Evolutionary conservation across 2,329 filamentous ascomycete species (phyloP).

Genomic region (Capronia epimyces): DNA sequence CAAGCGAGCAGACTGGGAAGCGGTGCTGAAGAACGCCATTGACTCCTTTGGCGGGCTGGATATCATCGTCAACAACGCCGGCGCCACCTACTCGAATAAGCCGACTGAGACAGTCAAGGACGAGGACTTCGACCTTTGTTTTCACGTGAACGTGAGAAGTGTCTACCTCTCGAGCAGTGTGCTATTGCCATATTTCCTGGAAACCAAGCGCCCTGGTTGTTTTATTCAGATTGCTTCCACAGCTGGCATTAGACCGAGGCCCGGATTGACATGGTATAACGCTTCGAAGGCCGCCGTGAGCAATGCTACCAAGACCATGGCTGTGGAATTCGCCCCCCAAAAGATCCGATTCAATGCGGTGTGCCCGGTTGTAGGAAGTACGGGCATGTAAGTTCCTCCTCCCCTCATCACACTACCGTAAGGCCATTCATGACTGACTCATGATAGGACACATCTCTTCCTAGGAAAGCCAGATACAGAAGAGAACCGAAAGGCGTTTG

Average conservation of each 20-base stretch:
- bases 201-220: constrained; percentile 20
- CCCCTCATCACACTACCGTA: neutral
- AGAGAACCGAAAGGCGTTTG: constrained; percentile 42
- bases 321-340: constrained; percentile 66
- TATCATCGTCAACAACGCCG: constrained; percentile 49
- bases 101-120: constrained; percentile 42
- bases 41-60: constrained; percentile 45
- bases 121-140: constrained; percentile 46
- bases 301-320: constrained; percentile 61
- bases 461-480: constrained; percentile 42
- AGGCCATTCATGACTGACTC: neutral
- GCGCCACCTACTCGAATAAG: constrained; percentile 44
- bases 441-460: constrained; percentile 35
- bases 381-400: constrained; percentile 50
- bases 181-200: constrained; percentile 24
- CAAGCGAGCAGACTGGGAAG: constrained; percentile 24
- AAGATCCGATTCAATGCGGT: constrained; percentile 69
- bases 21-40: constrained; percentile 39
- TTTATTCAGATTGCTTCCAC: constrained; percentile 26
- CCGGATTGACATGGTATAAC: constrained; percentile 39
- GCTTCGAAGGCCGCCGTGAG: constrained; percentile 62
- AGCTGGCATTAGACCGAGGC: constrained; percentile 22
- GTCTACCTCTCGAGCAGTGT: constrained; percentile 25
- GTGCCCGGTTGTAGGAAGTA: constrained; percentile 60
- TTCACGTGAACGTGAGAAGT: constrained; percentile 39